These are phyloP conservation scores for Beauveria asiatica DNA, from an alignment of 2,329 filamentous ascomycete species.

Conservation along the genomic window DNA sequence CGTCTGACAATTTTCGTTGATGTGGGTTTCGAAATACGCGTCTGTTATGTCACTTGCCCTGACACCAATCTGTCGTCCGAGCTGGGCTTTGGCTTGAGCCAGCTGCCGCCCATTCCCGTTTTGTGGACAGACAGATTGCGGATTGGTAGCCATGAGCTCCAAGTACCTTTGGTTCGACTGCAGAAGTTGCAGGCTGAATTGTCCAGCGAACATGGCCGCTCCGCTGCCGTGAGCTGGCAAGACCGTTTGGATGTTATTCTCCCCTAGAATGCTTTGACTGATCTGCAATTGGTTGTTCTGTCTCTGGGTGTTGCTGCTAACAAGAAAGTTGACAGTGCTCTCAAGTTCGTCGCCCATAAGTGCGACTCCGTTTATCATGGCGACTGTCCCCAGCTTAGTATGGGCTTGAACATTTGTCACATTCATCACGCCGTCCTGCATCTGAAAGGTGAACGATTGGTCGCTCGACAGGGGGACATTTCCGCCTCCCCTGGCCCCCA, in stretches of 20 bases:
- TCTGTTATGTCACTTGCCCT: neutral
- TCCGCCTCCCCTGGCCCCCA: neutral
- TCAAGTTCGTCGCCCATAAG: slow-evolving; percentile 2
- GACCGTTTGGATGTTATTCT: neutral
- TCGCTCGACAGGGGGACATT: neutral
- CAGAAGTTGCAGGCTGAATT: neutral
- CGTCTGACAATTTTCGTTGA: neutral
- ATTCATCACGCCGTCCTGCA: slow-evolving; percentile 1
- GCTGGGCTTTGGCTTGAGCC: neutral
- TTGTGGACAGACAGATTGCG: neutral
- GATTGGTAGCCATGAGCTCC: neutral
- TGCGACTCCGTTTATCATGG: slow-evolving; percentile 2
- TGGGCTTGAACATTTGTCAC: slow-evolving; percentile 2
- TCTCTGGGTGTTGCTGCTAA: neutral
- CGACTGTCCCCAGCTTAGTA: neutral
- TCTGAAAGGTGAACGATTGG: neutral
- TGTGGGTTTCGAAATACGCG: neutral
- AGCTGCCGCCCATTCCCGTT: neutral
- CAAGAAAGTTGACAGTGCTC: slow-evolving; percentile 1
- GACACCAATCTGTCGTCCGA: neutral
- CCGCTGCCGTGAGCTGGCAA: slow-evolving; percentile 2
- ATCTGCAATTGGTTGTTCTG: neutral
- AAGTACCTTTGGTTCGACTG: neutral
- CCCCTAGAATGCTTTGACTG: neutral
- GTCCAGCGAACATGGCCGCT: neutral